Percentiles rank a stretch among this genome's conserved stretches.
These are phyloP conservation scores for Xylaria digitata DNA, from an alignment of 2,329 filamentous ascomycete genomes.

Conservation along the genomic window DNA sequence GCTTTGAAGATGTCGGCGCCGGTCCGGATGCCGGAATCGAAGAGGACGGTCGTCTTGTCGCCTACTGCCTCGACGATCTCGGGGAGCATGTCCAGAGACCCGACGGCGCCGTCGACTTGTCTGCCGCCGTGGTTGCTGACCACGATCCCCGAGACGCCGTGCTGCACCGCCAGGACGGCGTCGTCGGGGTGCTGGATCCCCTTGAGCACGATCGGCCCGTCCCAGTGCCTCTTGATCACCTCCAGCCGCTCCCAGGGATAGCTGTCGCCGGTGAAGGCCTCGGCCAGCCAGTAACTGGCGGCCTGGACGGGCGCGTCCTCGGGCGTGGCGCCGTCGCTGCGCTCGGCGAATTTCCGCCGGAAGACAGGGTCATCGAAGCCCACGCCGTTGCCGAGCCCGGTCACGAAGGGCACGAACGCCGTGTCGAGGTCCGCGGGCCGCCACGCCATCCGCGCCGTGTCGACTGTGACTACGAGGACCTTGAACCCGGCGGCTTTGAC, in stretches of 20 bases:
- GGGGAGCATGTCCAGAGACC: constrained; percentile 66
- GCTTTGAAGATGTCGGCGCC: constrained; percentile 71
- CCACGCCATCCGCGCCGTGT: constrained; percentile 77
- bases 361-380: constrained; percentile 77
- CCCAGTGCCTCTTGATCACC: constrained; percentile 46
- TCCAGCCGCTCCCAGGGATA: constrained; percentile 45
- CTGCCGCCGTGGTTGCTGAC: constrained; percentile 69
- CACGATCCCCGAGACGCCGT: constrained; percentile 55
- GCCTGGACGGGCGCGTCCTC: constrained; percentile 60
- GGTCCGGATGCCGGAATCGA: constrained; percentile 70
- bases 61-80: constrained; percentile 72
- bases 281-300: constrained; percentile 44
- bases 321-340: constrained; percentile 57
- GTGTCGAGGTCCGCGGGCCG: constrained; percentile 74
- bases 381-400: constrained; percentile 67
- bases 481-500: constrained; percentile 72
- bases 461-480: constrained; percentile 77
- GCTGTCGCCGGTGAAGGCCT: constrained; percentile 45
- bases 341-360: constrained; percentile 64
- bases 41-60: constrained; percentile 67
- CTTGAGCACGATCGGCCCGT: constrained; percentile 50
- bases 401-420: constrained; percentile 69
- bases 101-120: constrained; percentile 67
- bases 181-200: constrained; percentile 51
- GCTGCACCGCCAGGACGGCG: constrained; percentile 40